Base-by-base conservation (phyloP, 306 rosid species). In the Spatholobus suberectus region DNA sequence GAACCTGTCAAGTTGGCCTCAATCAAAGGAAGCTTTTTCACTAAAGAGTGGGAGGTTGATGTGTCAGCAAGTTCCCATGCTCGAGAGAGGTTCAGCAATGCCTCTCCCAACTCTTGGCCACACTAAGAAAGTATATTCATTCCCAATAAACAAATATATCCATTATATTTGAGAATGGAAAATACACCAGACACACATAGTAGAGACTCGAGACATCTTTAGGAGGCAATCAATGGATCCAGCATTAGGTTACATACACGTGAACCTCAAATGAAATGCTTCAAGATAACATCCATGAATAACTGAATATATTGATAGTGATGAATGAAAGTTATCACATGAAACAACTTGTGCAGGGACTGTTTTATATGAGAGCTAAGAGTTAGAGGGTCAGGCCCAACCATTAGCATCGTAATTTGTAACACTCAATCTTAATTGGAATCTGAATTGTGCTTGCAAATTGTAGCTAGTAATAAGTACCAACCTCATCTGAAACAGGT, bases 21-120 rank as follows among this genome's bases (percentile, higher is more conserved):
- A 77, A 95, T 49, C 75, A 59, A 63, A 47, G 97, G 97, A 80
- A 95, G 90, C 82, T 84, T 90, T 82, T 89, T 86, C 46, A 81
- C 90, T 70, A 95, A 85, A 74, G 89, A 65, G 82, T 81, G 85
- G 35, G 96, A 93, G 76, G 93, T 86, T 59, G 98, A 87, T 32
- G 98, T 83, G 66, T 95, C 98, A 67, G 94, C 97, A 84, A 23
- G 76, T 80, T 95, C 98, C 98, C 98, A 95, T 2, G 98, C 98
- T 44, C 91, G 88, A 75, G 97, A 89, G 62, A 95, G 90, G 86
- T 95, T 92, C 73, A 95, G 89, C 87, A 95, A 75, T 81, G 84
- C 89, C 83, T 92, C 90, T 76, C 96, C 98, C 85, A 95, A 78
- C 86, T 89, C 98, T 87, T 86, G 89, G 68, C 98, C 98, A 84